Evolutionary conservation across 345 rosid species (phyloP), one percentile per base, ranked within the genome.

Genomic region (Turritis glabra): DNA sequence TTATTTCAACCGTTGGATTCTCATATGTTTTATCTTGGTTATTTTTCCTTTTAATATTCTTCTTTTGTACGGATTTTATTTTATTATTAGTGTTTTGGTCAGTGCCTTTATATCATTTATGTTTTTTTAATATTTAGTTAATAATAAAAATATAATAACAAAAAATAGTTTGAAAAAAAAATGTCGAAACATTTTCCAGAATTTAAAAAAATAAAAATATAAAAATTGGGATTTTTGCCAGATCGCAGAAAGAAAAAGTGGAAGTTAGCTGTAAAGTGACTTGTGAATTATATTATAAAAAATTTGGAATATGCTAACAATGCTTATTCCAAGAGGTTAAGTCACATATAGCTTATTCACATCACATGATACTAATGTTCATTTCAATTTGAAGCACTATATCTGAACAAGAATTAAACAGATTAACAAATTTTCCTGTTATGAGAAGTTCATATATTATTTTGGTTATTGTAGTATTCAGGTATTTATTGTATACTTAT

Each of bases 1-100:
- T 67, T 37, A 51, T 52, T 52, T 67, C 30, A 46, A 26, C 78
- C 59, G 78, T 65, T 65, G 52, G 72, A 65, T 74, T 55, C 17
- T 15, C 11, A 22, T 23, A 9, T 64, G 3, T 44, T n/a, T n/a
- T 46, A 47, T 47, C 23, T 48, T 2, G 9, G 35, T 29, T 44
- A 50, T 21, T 37, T 18, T 37, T 37, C n/a, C 21, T 61, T 51
- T 50, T 19, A 2, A 5, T 72, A 38, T 17, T 18, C 4, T 23
- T n/a, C 5, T 27, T 27, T 26, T 29, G 19, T 23, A 33, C 15
- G 3, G 32, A 13, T 2, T 25, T 12, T 15, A 22, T 7, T 35
- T 35, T 14, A 13, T 38, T 7, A 19, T 26, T n/a, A n/a, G n/a
- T n/a, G n/a, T n/a, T n/a, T n/a, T n/a, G n/a, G n/a, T n/a, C n/a